Base-by-base conservation (phyloP, 164 flowering plant species). In the Vitis riparia region DNA sequence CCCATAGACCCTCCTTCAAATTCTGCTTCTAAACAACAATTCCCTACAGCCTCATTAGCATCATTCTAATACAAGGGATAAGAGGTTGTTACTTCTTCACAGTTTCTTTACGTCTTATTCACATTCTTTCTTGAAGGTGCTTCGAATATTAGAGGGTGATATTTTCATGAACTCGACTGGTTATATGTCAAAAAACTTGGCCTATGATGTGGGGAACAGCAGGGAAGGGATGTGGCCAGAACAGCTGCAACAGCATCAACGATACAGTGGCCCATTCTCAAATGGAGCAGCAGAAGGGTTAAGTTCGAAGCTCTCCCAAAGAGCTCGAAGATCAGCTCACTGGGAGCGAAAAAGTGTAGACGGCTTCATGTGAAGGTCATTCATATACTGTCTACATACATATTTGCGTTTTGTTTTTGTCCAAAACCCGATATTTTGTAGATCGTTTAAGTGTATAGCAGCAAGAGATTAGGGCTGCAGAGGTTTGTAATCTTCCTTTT, bases 121-220 rank as follows among this genome's bases (percentile, higher is more conserved):
- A 11, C 59, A n/a, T 57, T 48, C 1, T 48, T 64, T 49, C 17
- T 9, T 5, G 44, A 60, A 70, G 75, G 75, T 72, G 52, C 69
- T 72, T 17, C 65, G 75, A 9, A 51, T 72, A 47, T 55, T 72
- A 53, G 75, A 72, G 37, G 70, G 65, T 17, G 75, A 72, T 50
- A 11, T 51, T 50, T 14, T 69, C 58, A 52, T 69, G 51, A 66
- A 59, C 65, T 37, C 65, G 14, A 60, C 65, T 8, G 30, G 44
- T 58, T 5, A 2, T 5, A 2, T 27, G 10, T 50, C 30, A 57
- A 61, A 37, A 12, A 50, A 63, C 27, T 23, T 23, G 29, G 68
- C 2, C 32, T 37, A n/a, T 56, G 16, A 59, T 12, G 4, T 53
- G 1, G 32, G 66, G 37, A 29, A 12, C 15, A 11, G 5, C 27